These are phyloP conservation scores for Mycena vulgaris DNA, from an alignment of 768 basidiomycete genomes.

Conservation along the genomic window DNA sequence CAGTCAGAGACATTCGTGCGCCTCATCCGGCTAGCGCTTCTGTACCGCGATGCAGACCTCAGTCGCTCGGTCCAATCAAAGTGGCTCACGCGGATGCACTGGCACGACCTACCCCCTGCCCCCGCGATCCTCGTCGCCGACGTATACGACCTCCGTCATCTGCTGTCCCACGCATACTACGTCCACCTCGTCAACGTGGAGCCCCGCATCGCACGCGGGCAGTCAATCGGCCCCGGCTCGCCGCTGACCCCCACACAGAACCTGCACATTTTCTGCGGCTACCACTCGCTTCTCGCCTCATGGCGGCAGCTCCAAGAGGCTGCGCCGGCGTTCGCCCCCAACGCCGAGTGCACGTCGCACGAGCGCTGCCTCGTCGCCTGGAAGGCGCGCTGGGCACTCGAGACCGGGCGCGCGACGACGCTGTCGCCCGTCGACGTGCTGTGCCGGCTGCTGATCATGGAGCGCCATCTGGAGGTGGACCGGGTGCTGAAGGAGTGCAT, in stretches of 20 bases:
- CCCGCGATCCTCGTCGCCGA: conserved; percentile 52
- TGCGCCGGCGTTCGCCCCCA: conserved; percentile 49
- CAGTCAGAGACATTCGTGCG: conserved; percentile 50
- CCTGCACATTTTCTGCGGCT: conserved; percentile 52
- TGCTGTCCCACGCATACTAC: conserved; percentile 55
- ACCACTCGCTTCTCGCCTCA: conserved; percentile 51
- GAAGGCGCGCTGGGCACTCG: conserved; percentile 52
- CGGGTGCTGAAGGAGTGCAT: conserved; percentile 49
- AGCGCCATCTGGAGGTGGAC: conserved; percentile 49
- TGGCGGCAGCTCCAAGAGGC: conserved; percentile 51
- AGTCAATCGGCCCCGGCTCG: conserved; percentile 35
- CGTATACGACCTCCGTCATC: conserved; percentile 41
- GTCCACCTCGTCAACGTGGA: conserved; percentile 48
- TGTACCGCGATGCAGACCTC: conserved; percentile 46
- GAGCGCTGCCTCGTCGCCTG: conserved; percentile 55
- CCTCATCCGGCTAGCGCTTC: conserved; percentile 52
- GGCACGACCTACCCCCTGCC: conserved; percentile 45
- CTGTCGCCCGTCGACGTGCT: conserved; percentile 53
- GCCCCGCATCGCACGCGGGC: conserved; percentile 38
- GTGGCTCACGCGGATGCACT: conserved; percentile 54
- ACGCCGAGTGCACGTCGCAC: conserved; percentile 52
- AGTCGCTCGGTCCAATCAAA: conserved; percentile 44
- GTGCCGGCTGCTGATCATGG: conserved; percentile 50
- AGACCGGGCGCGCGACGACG: conserved; percentile 42
- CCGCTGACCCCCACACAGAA: conserved; percentile 47